Base-by-base conservation (phyloP, 2,329 filamentous ascomycete species). In the Sporothrix protearum region DNA sequence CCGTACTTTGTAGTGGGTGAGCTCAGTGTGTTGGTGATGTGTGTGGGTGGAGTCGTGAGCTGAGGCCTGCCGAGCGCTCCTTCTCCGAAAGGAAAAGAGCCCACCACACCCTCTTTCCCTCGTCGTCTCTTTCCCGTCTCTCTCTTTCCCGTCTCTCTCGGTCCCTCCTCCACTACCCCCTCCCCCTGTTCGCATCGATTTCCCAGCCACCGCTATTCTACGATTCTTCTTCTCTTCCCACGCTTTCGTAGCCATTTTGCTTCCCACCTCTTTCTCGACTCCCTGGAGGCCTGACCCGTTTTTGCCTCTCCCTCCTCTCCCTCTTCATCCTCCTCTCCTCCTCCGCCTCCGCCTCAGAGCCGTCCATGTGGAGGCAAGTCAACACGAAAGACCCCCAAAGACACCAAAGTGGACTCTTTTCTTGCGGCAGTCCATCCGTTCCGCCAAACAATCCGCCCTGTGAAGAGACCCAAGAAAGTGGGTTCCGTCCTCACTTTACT, bases 161-260 rank as follows among this genome's bases (percentile, higher is more conserved):
- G n/a, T n/a, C n/a, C n/a, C n/a, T n/a, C n/a, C 42, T 25, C 57
- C 39, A 19, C 57, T 2, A 42, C 49, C 68, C 22, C 45, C 25
- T 51, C 16, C 47, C 14, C 45, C 69, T 47, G 16, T 36, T 33
- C 16, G 49, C 22, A 16, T 49, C 25, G 51, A 33, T 57, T 61
- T 68, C 64, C 72, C 72, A 73, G 72, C 72, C 72, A 73, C 72
- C 72, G 69, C 72, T 61, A 61, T 71, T 73, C 55, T 25, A 9
- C 14, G 36, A 19, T 64, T 45, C 28, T 14, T 36, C 55, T 36
- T 28, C n/a, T 49, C 36, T 42, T 30, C 47, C 49, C 42, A 16
- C 12, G 42, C 22, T 1, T 42, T 68, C 47, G 30, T 57, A 16
- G 45, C 55, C 49, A 47, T 45, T 57, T 66, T 19, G 25, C 10